Conservation (phyloP, 73 alveolate species). For the Paramecium sonneborni region DNA sequence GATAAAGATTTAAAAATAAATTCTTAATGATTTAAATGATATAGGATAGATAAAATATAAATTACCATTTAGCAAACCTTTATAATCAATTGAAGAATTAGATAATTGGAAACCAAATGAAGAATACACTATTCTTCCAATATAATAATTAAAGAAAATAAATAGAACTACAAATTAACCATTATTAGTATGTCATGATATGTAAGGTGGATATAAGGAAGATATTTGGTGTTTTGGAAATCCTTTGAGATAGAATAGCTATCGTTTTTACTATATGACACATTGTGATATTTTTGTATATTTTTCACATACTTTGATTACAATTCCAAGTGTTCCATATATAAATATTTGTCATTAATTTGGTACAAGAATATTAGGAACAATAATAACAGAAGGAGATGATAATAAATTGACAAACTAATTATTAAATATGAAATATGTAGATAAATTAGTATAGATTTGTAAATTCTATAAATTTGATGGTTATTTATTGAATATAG, state of each 20-base stretch:
- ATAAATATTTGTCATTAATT: constrained; percentile 68
- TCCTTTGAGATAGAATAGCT: constrained; percentile 49
- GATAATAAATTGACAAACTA: constrained; percentile 1
- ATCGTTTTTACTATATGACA: constrained; percentile 75
- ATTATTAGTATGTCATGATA: constrained; percentile 63
- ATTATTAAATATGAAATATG: constrained; percentile 27
- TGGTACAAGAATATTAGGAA: constrained; percentile 77
- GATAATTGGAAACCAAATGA: constrained; percentile 29
- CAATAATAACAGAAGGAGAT: constrained; percentile 65
- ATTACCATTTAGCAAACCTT: constrained; percentile 36
- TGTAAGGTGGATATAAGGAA: constrained; percentile 60
- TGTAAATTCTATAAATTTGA: constrained; percentile 75
- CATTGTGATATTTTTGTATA: constrained; percentile 76
- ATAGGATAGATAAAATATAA: constrained; percentile 15
- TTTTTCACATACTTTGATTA: constrained; percentile 76
- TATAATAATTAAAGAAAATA: background rate
- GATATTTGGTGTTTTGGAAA: constrained; percentile 56
- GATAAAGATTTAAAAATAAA: background rate
- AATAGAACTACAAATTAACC: constrained; percentile 25
- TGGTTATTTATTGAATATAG: constrained; percentile 82
- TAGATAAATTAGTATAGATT: constrained; percentile 68
- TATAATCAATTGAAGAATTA: constrained; percentile 4
- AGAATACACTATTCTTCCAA: constrained; percentile 3
- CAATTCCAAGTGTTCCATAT: constrained; percentile 75
- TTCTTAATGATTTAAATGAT: background rate